Evolutionary conservation across 2,329 filamentous ascomycete genomes (phyloP).

Genomic region (Pyrenochaeta sp.): DNA sequence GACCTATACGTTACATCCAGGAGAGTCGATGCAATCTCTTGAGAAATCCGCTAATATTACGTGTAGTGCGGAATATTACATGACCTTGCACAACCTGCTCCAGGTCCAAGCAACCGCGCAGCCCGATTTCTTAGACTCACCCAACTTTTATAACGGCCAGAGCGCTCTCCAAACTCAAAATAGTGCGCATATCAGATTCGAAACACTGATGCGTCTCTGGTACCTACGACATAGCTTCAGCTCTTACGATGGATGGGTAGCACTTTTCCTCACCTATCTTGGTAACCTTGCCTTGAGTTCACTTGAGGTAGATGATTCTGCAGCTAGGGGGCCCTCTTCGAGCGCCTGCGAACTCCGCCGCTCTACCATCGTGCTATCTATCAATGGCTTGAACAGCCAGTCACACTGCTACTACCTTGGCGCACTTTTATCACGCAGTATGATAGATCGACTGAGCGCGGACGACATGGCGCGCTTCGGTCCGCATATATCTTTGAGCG

Average conservation of each 20-base stretch:
- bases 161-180: background rate
- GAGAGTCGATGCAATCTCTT: background rate
- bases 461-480: background rate
- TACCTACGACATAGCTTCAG: background rate
- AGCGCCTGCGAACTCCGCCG: background rate
- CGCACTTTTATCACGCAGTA: background rate
- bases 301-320: background rate
- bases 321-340: background rate
- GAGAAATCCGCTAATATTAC: background rate
- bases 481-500: background rate
- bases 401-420: background rate
- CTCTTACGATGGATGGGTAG: background rate
- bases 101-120: background rate
- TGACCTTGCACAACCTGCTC: background rate
- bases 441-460: background rate
- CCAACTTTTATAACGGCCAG: background rate
- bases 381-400: background rate
- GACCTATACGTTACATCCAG: background rate
- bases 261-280: background rate
- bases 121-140: background rate
- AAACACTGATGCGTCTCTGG: background rate
- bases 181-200: background rate
- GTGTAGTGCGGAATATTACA: background rate
- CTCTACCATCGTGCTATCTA: background rate
- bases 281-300: background rate